A percentile compares a stretch with the other conserved stretches of the same genome.
Conservation (phyloP, 2,329 filamentous ascomycete species). For the Penicillium sp. region DNA sequence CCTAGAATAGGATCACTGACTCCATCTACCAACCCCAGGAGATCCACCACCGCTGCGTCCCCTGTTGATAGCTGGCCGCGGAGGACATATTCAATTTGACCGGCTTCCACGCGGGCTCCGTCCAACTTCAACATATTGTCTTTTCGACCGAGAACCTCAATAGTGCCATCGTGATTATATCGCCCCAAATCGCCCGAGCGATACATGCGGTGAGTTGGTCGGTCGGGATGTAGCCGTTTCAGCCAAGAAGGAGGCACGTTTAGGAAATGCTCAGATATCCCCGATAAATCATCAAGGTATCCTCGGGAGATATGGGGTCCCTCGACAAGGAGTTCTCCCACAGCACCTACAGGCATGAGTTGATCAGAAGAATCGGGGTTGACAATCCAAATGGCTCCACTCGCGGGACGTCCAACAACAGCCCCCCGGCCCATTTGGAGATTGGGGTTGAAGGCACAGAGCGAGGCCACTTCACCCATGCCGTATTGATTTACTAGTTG, state of each 20-base stretch:
- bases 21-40: background rate
- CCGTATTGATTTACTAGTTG: constrained; percentile 26
- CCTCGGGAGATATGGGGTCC: constrained; percentile 26
- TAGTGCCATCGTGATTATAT: background rate
- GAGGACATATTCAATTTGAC: background rate
- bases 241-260: background rate
- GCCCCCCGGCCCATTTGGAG: constrained; percentile 9
- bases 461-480: constrained; percentile 25
- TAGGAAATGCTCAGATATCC: background rate
- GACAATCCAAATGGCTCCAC: constrained; percentile 28
- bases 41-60: background rate
- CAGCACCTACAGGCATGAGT: constrained; percentile 25
- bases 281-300: constrained; percentile 21
- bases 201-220: background rate
- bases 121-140: background rate
- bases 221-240: background rate
- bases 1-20: background rate
- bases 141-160: background rate
- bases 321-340: constrained; percentile 29
- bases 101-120: background rate
- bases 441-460: constrained; percentile 22
- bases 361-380: constrained; percentile 17
- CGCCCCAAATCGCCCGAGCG: background rate
- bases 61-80: background rate
- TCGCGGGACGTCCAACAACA: constrained; percentile 16